phyloP scores from a whole-genome alignment of 495 filamentous ascomycete genomes.

The Neurospora tetrasperma region DNA sequence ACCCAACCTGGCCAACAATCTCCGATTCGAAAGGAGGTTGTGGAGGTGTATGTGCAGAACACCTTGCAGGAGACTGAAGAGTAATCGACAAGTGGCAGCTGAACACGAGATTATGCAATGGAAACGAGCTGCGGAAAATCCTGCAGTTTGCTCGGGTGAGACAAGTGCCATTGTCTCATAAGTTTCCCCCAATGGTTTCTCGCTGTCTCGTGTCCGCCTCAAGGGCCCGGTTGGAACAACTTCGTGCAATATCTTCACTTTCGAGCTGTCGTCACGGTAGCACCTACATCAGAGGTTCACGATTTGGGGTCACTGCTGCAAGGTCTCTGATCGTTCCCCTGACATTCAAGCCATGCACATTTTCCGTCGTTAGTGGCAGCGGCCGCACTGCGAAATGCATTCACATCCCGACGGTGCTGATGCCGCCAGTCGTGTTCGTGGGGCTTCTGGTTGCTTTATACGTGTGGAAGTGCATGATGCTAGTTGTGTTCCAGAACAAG shows the following conservation, averaged over 20 bases:
- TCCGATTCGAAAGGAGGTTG: background rate
- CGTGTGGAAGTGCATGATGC: conserved; percentile 74
- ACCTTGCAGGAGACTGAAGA: conserved; percentile 6
- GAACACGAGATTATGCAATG: conserved; percentile 23
- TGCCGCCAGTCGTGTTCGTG: conserved; percentile 56
- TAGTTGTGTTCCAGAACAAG: conserved; percentile 71
- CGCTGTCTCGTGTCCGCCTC: background rate
- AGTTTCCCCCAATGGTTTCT: conserved; percentile 1
- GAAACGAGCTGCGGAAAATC: conserved; percentile 16
- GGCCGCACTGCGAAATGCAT: conserved; percentile 15
- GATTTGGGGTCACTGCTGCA: conserved; percentile 2
- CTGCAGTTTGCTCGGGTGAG: conserved; percentile 11
- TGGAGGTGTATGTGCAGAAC: conserved; percentile 7
- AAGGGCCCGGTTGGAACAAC: conserved; percentile 2
- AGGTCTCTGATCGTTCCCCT: background rate
- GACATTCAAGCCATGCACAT: background rate
- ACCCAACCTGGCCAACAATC: conserved; percentile 13
- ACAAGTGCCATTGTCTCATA: conserved; percentile 3
- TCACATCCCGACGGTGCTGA: conserved; percentile 44
- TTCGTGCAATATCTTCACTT: conserved; percentile 5
- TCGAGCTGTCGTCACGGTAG: background rate
- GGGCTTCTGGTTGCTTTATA: conserved; percentile 59
- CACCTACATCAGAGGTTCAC: conserved; percentile 3
- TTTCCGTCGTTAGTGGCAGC: background rate
- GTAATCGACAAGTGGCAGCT: conserved; percentile 15